phyloP scores from a whole-genome alignment of 2,329 filamentous ascomycete genomes.

The Whalleya microplaca region DNA sequence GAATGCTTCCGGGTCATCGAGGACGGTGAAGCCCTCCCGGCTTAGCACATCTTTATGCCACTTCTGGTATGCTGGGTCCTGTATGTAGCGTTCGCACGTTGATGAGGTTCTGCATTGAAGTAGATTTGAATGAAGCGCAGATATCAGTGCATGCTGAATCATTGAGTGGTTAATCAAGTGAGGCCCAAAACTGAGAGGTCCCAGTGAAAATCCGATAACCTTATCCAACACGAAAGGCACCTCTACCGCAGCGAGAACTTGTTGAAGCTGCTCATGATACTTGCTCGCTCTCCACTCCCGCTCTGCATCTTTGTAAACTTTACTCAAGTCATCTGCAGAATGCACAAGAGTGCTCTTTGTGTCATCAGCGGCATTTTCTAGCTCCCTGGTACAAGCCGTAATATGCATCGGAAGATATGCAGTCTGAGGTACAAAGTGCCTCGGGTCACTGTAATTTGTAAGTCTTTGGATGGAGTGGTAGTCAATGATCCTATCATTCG shows the following conservation, averaged over 20 bases:
- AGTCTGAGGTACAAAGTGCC: slow-evolving; percentile 6
- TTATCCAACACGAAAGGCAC: slow-evolving; percentile 20
- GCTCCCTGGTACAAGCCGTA: slow-evolving; percentile 8
- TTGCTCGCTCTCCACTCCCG: slow-evolving; percentile 22
- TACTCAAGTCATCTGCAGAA: slow-evolving; percentile 17
- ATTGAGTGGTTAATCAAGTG: slow-evolving; percentile 10
- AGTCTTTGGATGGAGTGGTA: slow-evolving; percentile 19
- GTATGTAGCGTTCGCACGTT: slow-evolving; percentile 13
- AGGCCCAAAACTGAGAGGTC: slow-evolving; percentile 15
- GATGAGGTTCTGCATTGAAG: slow-evolving; percentile 6
- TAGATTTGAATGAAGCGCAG: slow-evolving; percentile 14
- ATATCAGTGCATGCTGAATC: slow-evolving; percentile 22
- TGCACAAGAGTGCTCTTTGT: slow-evolving; percentile 8
- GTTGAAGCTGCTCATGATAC: slow-evolving; percentile 20
- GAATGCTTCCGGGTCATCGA: slow-evolving; percentile 27
- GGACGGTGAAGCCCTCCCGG: slow-evolving; percentile 23
- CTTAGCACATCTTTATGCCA: slow-evolving; percentile 21
- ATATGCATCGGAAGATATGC: slow-evolving; percentile 27
- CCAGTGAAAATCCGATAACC: slow-evolving; percentile 23
- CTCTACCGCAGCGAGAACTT: slow-evolving; percentile 16
- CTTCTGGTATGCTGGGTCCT: slow-evolving; percentile 25
- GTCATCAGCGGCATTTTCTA: background rate
- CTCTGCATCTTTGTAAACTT: slow-evolving; percentile 8
- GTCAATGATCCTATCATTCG: slow-evolving; percentile 11
- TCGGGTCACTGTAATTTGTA: slow-evolving; percentile 6